These are phyloP conservation scores for Glycine latifolia DNA, from an alignment of 306 rosid genomes.

Conservation along the genomic window DNA sequence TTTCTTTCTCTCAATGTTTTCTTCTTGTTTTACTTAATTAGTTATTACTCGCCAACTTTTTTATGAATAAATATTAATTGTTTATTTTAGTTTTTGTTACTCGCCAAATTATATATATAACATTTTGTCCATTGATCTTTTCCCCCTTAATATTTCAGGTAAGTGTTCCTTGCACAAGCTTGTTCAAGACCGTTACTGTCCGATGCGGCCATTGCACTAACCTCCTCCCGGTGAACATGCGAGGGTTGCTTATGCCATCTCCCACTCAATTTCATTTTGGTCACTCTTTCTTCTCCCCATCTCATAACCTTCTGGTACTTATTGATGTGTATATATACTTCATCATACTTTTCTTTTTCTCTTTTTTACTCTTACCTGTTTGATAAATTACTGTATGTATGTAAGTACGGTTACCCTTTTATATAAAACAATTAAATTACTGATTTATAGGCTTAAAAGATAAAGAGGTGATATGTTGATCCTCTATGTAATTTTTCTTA, in stretches of 20 bases:
- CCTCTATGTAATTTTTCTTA: neutral
- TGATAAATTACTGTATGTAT: too few relatives aligned
- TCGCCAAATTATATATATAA: too few relatives aligned
- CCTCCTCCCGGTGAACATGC: slow-evolving; percentile 91
- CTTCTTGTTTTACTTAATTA: too few relatives aligned
- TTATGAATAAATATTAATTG: too few relatives aligned
- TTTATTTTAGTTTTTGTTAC: too few relatives aligned
- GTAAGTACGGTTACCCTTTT: neutral
- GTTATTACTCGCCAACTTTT: too few relatives aligned
- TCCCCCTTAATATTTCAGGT: slow-evolving; percentile 54
- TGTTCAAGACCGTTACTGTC: slow-evolving; percentile 95
- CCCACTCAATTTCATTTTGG: slow-evolving; percentile 83
- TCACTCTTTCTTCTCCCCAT: slow-evolving; percentile 82
- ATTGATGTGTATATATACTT: neutral
- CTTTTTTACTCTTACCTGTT: neutral
- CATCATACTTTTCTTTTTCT: neutral
- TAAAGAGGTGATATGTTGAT: neutral
- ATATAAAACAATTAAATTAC: too few relatives aligned
- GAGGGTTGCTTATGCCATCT: slow-evolving; percentile 86
- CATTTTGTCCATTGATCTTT: too few relatives aligned
- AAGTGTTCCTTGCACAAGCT: slow-evolving; percentile 93
- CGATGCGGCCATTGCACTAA: slow-evolving; percentile 98
- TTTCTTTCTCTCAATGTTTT: neutral
- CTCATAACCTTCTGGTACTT: slow-evolving; percentile 76
- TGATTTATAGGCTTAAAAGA: neutral